phyloP scores from a whole-genome alignment of 1,284 basidiomycete genomes.

The Boletellus dicymbophilus region DNA sequence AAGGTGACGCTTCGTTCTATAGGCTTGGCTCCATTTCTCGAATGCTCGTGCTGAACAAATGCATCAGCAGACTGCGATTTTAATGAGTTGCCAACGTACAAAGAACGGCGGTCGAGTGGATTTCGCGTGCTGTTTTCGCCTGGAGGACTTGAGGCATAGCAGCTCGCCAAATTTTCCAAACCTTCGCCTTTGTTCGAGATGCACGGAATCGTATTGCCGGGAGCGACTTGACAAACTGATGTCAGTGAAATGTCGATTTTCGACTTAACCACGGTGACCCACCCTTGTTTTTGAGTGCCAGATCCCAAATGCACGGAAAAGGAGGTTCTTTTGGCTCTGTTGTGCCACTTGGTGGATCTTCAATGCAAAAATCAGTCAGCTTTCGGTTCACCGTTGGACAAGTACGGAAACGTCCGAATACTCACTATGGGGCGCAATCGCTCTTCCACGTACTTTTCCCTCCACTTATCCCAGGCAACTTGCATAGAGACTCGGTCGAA shows the following conservation, averaged over 20 bases:
- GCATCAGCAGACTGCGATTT: constrained; percentile 10
- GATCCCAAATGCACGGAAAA: constrained; percentile 65
- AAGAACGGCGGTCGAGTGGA: constrained; percentile 53
- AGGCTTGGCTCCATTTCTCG: constrained; percentile 63
- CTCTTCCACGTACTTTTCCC: constrained; percentile 64
- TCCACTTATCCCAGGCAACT: constrained; percentile 74
- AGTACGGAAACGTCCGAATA: constrained; percentile 4
- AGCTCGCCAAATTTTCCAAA: constrained; percentile 66
- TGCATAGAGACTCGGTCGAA: constrained; percentile 51
- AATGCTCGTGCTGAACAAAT: constrained; percentile 52
- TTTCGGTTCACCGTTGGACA: constrained; percentile 4
- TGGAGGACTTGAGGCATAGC: constrained; percentile 70
- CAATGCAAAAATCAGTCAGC: constrained; percentile 4
- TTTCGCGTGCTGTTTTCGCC: constrained; percentile 64
- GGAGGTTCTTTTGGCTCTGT: constrained; percentile 56
- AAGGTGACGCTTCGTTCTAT: constrained; percentile 68
- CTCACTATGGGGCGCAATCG: constrained; percentile 64
- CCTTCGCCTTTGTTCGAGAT: constrained; percentile 55
- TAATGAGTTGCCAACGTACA: constrained; percentile 45
- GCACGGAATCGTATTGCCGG: constrained; percentile 76
- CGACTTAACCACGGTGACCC: constrained; percentile 17
- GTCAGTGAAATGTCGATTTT: constrained; percentile 15
- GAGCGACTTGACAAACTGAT: constrained; percentile 50
- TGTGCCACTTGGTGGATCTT: constrained; percentile 64
- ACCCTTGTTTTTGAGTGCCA: constrained; percentile 78